Conservation (phyloP, 768 basidiomycete species). For the Mycena olivaceomarginata region DNA sequence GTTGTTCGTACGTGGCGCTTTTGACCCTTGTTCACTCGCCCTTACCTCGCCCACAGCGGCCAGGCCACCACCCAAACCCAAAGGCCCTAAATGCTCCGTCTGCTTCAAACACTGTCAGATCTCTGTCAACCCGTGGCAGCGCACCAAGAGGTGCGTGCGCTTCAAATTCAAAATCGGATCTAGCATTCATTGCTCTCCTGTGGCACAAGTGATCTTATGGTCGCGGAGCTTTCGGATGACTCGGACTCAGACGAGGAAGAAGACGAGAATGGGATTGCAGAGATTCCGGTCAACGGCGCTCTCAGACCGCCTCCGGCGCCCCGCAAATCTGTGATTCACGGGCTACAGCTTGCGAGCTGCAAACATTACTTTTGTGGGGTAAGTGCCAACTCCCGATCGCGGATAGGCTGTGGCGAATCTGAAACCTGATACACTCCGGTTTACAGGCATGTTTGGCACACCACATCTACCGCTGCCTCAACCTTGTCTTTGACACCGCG, state of each 20-base stretch:
- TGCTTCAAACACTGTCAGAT: slow-evolving; percentile 44
- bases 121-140: slow-evolving; percentile 46
- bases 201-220: slow-evolving; percentile 37
- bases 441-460: slow-evolving; percentile 45
- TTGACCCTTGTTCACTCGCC: neutral
- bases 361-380: slow-evolving; percentile 49
- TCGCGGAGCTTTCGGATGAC: slow-evolving; percentile 43
- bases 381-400: neutral
- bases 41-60: neutral
- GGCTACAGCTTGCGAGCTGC: slow-evolving; percentile 47
- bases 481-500: slow-evolving; percentile 44
- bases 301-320: neutral
- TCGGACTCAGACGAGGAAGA: slow-evolving; percentile 38
- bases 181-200: neutral
- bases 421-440: neutral
- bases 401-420: too few species aligned
- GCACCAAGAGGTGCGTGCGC: slow-evolving; percentile 33
- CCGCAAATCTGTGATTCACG: slow-evolving; percentile 32
- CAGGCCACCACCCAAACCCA: slow-evolving; percentile 28
- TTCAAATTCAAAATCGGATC: slow-evolving; percentile 13
- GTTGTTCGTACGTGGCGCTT: neutral
- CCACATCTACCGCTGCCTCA: slow-evolving; percentile 43
- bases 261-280: slow-evolving; percentile 26
- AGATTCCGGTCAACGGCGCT: slow-evolving; percentile 20
- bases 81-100: slow-evolving; percentile 45